phyloP scores from a whole-genome alignment of 768 basidiomycete genomes.

The Lentinus tigrinus region DNA sequence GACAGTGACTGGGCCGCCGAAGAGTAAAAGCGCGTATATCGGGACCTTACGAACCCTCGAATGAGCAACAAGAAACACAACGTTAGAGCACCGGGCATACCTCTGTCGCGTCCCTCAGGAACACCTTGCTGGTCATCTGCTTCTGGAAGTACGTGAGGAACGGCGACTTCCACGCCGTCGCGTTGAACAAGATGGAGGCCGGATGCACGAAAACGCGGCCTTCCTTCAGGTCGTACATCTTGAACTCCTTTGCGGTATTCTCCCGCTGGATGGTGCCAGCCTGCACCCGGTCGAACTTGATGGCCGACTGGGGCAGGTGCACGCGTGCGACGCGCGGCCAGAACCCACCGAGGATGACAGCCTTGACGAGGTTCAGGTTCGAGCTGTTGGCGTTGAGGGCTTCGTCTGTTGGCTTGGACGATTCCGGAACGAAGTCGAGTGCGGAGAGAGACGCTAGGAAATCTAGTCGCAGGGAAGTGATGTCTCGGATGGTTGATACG shows the following conservation, averaged over 20 bases:
- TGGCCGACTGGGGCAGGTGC: constrained; percentile 65
- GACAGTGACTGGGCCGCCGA: constrained; percentile 77
- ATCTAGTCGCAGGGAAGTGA: constrained; percentile 74
- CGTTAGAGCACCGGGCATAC: no score
- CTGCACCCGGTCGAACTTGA: constrained; percentile 84
- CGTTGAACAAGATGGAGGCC: constrained; percentile 73
- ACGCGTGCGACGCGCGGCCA: constrained; percentile 84
- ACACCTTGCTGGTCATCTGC: constrained; percentile 79
- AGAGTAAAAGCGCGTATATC: constrained; percentile 79
- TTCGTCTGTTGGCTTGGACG: constrained; percentile 43
- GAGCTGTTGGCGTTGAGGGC: constrained; percentile 62
- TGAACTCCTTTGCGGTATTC: constrained; percentile 81
- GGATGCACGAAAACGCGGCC: constrained; percentile 83
- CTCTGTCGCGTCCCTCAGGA: constrained; percentile 85
- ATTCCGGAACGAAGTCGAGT: constrained; percentile 63
- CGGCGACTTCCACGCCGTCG: constrained; percentile 69
- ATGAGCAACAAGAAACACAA: no score
- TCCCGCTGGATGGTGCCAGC: constrained; percentile 84
- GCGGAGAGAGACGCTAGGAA: constrained; percentile 68
- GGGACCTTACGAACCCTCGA: constrained; percentile 58
- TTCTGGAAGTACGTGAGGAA: constrained; percentile 86
- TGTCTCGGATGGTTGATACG: constrained; percentile 66
- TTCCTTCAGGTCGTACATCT: constrained; percentile 66
- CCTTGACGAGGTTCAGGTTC: constrained; percentile 78
- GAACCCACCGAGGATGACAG: constrained; percentile 80